Conservation (phyloP, 148 eudicot species). For the Polygonum aviculare region DNA sequence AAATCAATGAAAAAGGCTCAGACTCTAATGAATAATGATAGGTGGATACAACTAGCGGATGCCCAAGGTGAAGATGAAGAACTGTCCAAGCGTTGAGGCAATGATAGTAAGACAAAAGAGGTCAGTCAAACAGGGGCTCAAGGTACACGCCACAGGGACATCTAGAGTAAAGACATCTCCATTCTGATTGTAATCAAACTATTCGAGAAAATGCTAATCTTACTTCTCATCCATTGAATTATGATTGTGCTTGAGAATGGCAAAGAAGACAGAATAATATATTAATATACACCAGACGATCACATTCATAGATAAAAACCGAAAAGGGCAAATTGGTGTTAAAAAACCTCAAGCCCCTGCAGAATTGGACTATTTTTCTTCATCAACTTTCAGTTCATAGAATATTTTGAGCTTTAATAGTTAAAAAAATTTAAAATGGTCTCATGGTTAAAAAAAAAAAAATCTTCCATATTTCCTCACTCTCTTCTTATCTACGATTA, state of each 20-base stretch:
- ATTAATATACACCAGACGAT: no score
- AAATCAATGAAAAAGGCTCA: background rate
- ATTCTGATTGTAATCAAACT: background rate
- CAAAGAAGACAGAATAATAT: background rate
- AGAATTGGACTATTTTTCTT: background rate
- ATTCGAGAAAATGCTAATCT: background rate
- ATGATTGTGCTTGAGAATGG: background rate
- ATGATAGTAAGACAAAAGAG: background rate
- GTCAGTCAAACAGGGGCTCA: background rate
- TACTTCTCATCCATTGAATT: background rate
- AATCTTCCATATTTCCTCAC: no score
- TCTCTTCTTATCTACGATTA: background rate
- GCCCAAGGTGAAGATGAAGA: background rate
- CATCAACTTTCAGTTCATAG: background rate
- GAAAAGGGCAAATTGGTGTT: background rate
- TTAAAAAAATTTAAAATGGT: no score
- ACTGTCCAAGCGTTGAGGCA: background rate
- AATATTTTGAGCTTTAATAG: no score
- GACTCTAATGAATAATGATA: background rate
- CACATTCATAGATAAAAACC: background rate
- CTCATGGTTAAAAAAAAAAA: no score
- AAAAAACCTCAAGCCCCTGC: background rate
- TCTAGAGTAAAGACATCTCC: background rate
- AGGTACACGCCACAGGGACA: background rate
- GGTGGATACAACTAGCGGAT: background rate